Evolutionary conservation across 768 basidiomycete genomes (phyloP).

Genomic region (Suillus placidus): DNA sequence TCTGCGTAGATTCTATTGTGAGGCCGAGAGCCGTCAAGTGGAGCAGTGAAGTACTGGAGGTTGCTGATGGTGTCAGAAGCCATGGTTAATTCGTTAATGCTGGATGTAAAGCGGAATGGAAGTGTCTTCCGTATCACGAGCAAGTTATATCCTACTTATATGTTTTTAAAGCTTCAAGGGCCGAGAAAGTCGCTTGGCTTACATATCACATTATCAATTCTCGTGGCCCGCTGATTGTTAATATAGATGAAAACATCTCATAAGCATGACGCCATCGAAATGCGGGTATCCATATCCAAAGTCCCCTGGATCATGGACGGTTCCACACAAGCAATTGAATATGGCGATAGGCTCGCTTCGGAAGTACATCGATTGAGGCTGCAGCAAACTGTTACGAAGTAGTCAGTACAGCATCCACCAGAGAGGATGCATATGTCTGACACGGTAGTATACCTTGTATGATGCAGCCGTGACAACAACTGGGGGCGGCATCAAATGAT

Average conservation of each 20-base stretch:
- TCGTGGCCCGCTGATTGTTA: background rate
- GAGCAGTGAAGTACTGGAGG: slow-evolving; percentile 23
- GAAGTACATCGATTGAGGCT: background rate
- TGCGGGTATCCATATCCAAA: no score
- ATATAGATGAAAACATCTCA: background rate
- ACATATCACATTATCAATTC: background rate
- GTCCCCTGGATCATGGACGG: no score
- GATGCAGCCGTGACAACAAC: background rate
- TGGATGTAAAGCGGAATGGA: background rate
- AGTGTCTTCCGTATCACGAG: background rate
- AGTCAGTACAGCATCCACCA: background rate
- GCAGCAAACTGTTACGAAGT: background rate
- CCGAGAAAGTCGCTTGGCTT: background rate
- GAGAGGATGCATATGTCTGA: background rate
- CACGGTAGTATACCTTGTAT: background rate
- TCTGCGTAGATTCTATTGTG: slow-evolving; percentile 23
- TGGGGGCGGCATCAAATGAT: background rate
- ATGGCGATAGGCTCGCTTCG: background rate
- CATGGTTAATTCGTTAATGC: background rate
- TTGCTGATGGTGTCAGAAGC: slow-evolving; percentile 16
- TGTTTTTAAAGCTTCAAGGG: background rate
- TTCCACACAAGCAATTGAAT: background rate
- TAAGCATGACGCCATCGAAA: background rate
- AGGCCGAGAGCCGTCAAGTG: slow-evolving; percentile 23
- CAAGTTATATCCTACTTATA: background rate